A percentile compares a stretch with the other conserved stretches of the same genome.
These are phyloP conservation scores for Tilletia setariae DNA, from an alignment of 1,284 basidiomycete genomes.

Conservation along the genomic window DNA sequence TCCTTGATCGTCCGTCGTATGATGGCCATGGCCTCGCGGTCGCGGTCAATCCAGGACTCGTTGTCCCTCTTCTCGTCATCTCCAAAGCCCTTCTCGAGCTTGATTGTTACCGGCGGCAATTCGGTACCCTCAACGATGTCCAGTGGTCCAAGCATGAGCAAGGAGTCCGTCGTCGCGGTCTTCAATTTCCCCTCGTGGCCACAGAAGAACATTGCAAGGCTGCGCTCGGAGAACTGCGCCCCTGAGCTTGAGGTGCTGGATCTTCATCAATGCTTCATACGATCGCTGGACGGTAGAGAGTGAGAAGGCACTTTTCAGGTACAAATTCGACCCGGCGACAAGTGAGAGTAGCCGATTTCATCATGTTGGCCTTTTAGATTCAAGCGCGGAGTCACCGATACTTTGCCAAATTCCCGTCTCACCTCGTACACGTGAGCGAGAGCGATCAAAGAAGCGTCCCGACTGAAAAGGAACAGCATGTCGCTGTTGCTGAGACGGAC, in stretches of 20 bases:
- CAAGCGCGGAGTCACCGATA: conserved; percentile 55
- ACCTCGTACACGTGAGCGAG: conserved; percentile 79
- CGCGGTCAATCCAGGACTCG: no score
- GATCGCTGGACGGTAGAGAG: conserved; percentile 88
- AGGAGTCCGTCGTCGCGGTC: no score
- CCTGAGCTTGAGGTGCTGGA: conserved; percentile 77
- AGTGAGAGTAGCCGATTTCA: conserved; percentile 47
- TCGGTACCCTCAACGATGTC: no score
- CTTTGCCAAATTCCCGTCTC: conserved; percentile 59
- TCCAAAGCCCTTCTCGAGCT: no score
- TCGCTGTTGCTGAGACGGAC: conserved; percentile 42
- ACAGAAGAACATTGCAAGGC: conserved; percentile 41
- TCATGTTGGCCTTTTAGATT: conserved; percentile 55
- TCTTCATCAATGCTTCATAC: conserved; percentile 77
- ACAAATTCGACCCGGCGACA: conserved; percentile 68
- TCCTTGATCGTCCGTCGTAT: no score
- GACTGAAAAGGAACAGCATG: conserved; percentile 70
- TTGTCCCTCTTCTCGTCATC: no score
- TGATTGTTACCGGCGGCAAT: no score
- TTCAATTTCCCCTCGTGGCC: conserved; percentile 22
- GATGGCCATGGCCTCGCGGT: no score
- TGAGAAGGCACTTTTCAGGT: conserved; percentile 77
- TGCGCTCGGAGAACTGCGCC: conserved; percentile 68
- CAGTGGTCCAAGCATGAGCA: no score
- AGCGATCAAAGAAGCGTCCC: conserved; percentile 63